Evolutionary conservation across 495 filamentous ascomycete species (phyloP).

Genomic region (Penicillium longicatenatum): DNA sequence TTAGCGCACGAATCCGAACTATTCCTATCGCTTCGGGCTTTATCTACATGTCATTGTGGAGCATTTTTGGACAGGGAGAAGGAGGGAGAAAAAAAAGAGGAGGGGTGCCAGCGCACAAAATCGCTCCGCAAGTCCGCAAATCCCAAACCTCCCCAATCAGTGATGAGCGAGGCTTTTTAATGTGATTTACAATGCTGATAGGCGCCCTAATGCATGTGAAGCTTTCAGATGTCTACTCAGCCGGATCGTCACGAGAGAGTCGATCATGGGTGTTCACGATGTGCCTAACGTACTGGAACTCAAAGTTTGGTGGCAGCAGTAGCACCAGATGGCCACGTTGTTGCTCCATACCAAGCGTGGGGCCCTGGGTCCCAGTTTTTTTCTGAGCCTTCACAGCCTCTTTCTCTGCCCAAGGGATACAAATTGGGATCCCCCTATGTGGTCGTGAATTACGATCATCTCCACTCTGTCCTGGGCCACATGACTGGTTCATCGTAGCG

Average conservation of each 20-base stretch:
- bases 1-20: slow-evolving; percentile 11
- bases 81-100: not conserved
- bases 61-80: not conserved
- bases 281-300: slow-evolving; percentile 2
- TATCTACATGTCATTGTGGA: not conserved
- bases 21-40: slow-evolving; percentile 1
- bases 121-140: not conserved
- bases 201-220: slow-evolving; percentile 25
- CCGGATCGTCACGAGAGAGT: slow-evolving; percentile 6
- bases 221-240: slow-evolving; percentile 9
- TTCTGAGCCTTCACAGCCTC: not conserved
- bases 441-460: slow-evolving; percentile 4
- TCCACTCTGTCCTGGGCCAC: slow-evolving; percentile 6
- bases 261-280: slow-evolving; percentile 8
- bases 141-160: not conserved
- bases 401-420: slow-evolving; percentile 13
- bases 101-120: slow-evolving; percentile 1
- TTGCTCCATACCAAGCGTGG: slow-evolving; percentile 5
- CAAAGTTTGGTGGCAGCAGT: slow-evolving; percentile 9
- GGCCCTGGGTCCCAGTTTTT: not conserved
- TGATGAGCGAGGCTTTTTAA: not conserved
- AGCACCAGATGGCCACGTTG: slow-evolving; percentile 16
- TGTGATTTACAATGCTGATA: slow-evolving; percentile 23
- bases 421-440: not conserved
- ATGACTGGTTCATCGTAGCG: slow-evolving; percentile 19